These are phyloP conservation scores for Sphaerulina musiva DNA, from an alignment of 2,329 filamentous ascomycete genomes.

Conservation along the genomic window DNA sequence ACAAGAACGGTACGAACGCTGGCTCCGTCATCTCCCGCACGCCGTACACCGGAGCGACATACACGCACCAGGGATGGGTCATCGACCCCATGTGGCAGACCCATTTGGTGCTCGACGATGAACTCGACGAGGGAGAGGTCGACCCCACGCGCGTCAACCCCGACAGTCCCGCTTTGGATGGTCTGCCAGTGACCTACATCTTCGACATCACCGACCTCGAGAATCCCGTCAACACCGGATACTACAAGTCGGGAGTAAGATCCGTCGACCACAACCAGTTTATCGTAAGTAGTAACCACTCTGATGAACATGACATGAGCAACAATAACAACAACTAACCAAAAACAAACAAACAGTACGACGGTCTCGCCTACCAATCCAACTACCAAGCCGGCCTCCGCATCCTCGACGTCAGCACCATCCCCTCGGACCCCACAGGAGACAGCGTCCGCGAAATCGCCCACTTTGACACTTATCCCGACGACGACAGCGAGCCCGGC, in stretches of 20 bases:
- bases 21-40: conserved; percentile 44
- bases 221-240: conserved; percentile 38
- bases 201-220: conserved; percentile 45
- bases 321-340: too few relatives aligned
- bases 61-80: conserved; percentile 52
- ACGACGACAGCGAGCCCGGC: conserved; percentile 40
- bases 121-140: conserved; percentile 43
- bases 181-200: conserved; percentile 41
- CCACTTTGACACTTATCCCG: conserved; percentile 48
- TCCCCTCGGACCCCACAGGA: conserved; percentile 43
- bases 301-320: too few relatives aligned
- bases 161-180: conserved; percentile 12
- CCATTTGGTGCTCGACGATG: conserved; percentile 49
- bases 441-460: conserved; percentile 42
- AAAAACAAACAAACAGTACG: conserved; percentile 10
- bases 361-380: conserved; percentile 35
- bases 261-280: conserved; percentile 42
- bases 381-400: conserved; percentile 38
- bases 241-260: conserved; percentile 34
- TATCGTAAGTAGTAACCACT: conserved; percentile 17
- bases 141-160: conserved; percentile 8
- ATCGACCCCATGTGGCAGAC: conserved; percentile 38
- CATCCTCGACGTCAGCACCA: conserved; percentile 34
- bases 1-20: conserved; percentile 33
- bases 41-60: conserved; percentile 45